Evolutionary conservation across 805 yeast genomes (phyloP).

Genomic region (Candida yuanshanica): DNA sequence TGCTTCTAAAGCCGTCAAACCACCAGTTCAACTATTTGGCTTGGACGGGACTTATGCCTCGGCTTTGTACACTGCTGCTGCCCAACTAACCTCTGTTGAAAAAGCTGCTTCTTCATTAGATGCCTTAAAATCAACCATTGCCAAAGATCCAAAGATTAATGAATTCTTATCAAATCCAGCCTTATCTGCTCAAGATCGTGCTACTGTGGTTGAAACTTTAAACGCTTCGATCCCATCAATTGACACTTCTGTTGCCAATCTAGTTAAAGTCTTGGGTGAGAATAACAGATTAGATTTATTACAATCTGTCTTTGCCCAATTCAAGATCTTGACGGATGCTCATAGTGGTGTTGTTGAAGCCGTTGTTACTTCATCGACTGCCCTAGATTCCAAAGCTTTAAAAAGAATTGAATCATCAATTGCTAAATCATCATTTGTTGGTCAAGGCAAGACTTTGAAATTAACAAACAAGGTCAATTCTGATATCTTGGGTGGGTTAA

Average conservation of each 20-base stretch:
- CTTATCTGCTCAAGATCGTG: conserved; percentile 69
- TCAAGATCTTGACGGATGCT: conserved; percentile 76
- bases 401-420: conserved; percentile 75
- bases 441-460: conserved; percentile 79
- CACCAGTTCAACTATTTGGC: conserved; percentile 92
- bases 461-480: conserved; percentile 80
- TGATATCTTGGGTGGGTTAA: conserved; percentile 90
- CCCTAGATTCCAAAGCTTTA: conserved; percentile 76
- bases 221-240: conserved; percentile 37
- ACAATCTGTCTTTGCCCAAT: conserved; percentile 60
- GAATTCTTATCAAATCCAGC: conserved; percentile 77
- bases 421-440: conserved; percentile 73
- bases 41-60: conserved; percentile 96
- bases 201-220: conserved; percentile 59
- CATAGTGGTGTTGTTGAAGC: conserved; percentile 91
- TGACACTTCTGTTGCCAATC: conserved; percentile 71
- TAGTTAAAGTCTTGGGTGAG: conserved; percentile 81
- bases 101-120: conserved; percentile 61
- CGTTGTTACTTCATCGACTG: conserved; percentile 79
- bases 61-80: conserved; percentile 89
- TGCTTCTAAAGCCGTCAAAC: conserved; percentile 59
- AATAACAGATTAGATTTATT: conserved; percentile 86
- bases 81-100: conserved; percentile 71
- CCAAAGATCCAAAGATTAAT: conserved; percentile 57
- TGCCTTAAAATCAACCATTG: conserved; percentile 48